Base-by-base conservation (phyloP, 176 grass and related monocot species). In the Cymbopogon citratus region DNA sequence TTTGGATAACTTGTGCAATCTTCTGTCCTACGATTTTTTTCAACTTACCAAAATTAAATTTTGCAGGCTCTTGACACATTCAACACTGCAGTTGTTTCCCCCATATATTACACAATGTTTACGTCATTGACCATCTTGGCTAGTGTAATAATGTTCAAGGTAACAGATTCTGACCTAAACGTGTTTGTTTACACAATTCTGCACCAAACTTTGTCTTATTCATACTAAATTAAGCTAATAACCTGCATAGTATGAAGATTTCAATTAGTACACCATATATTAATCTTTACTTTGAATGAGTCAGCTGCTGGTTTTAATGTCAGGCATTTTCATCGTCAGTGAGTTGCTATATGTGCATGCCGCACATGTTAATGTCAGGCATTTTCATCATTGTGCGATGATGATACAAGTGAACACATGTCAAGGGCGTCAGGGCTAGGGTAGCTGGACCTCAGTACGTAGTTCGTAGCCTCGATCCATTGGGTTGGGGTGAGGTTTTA, bases 111-210 rank as follows among this genome's bases (percentile, higher is more conserved):
- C 64, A 90, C 89, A 3, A 94, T 91, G 92, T 94, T 94, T 81
- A 94, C 89, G 76, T 94, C 92, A 13, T 63, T 94, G 75, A 94
- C 92, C 77, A 91, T 94, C 81, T 83, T 94, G 81, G 92, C 92
- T 74, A 94, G 92, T 70, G 86, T 94, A 34, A 94, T 94, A 64
- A 94, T 94, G 92, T 94, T 94, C 72, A 94, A 94, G 92, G 92
- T 94, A 85, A 63, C 29, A 41, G 19, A 35, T 82, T 71, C 71
- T 23, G 36, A 79, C 65, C 21, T 77, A 48, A 39, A 33, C 38
- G 9, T 76, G 48, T 84, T 71, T 87, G 5, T 73, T 65, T 61
- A 46, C 67, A 66, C 27, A 29, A 61, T 81, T 81, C 2, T 15
- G 38, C 19, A 85, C 3, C 83, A 83, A 90, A 31, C n/a, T 38